A percentile compares a stretch with the other conserved stretches of the same genome.
Conservation (phyloP, 2,329 filamentous ascomycete species). For the Xylariaceae sp. region DNA sequence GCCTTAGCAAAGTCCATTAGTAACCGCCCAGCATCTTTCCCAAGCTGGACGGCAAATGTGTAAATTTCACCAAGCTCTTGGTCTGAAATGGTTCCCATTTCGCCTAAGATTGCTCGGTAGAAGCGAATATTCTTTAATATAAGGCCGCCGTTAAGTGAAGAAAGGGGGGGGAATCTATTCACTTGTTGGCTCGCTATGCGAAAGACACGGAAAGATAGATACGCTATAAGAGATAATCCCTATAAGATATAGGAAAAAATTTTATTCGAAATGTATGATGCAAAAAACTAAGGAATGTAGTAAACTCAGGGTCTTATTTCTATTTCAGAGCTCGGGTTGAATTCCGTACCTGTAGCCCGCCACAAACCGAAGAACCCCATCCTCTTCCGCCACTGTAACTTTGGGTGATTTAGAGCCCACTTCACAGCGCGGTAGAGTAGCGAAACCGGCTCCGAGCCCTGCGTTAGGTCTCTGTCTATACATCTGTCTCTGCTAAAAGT, state of each 20-base stretch:
- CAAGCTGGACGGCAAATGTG: slow-evolving; percentile 71
- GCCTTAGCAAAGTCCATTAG: slow-evolving; percentile 68
- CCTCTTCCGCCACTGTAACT: background rate
- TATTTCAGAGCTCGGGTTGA: slow-evolving; percentile 16
- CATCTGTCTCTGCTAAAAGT: background rate
- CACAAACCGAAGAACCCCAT: slow-evolving; percentile 16
- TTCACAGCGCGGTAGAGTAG: background rate
- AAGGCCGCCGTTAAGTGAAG: too few relatives aligned
- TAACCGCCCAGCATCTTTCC: slow-evolving; percentile 71
- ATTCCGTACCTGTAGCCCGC: slow-evolving; percentile 18
- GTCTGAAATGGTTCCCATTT: slow-evolving; percentile 39
- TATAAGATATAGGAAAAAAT: too few relatives aligned
- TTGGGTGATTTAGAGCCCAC: slow-evolving; percentile 8
- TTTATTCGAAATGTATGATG: too few relatives aligned
- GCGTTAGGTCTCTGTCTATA: background rate
- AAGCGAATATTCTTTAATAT: background rate
- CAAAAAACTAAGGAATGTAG: background rate
- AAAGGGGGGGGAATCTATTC: too few relatives aligned
- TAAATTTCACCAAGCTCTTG: slow-evolving; percentile 69
- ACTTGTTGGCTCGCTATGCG: too few relatives aligned
- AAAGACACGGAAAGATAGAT: too few relatives aligned
- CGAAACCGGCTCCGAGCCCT: slow-evolving; percentile 2
- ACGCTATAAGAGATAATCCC: too few relatives aligned
- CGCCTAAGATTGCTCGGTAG: background rate
- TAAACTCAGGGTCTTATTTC: background rate